phyloP scores from a whole-genome alignment of 129 eudicot species.

The Logfia minima region DNA sequence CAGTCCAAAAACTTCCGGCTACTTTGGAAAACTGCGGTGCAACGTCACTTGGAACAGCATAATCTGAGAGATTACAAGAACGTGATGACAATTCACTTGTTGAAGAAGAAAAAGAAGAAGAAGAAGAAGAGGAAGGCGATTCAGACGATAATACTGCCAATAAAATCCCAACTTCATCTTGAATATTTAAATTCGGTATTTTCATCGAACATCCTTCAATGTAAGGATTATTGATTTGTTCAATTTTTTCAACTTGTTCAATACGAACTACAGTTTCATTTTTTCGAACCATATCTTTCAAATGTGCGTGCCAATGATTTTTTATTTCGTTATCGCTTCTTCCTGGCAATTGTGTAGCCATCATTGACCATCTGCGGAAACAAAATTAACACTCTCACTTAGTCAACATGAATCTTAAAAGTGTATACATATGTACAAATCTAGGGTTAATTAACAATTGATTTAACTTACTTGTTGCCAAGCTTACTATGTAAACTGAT shows the following conservation, averaged over 20 bases:
- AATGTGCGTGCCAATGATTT: conserved; percentile 45
- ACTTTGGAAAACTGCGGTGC: neutral
- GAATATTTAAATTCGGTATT: neutral
- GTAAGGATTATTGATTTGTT: neutral
- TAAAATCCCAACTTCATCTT: conserved; percentile 21
- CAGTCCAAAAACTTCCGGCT: conserved; percentile 24
- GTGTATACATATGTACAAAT: neutral
- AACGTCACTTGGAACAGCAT: conserved; percentile 9
- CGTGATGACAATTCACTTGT: conserved; percentile 5
- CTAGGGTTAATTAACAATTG: neutral
- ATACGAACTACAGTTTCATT: neutral
- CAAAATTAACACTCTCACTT: neutral
- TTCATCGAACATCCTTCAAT: neutral
- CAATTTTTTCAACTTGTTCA: conserved; percentile 3
- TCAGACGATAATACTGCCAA: conserved; percentile 20
- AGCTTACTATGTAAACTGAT: conserved; percentile 24
- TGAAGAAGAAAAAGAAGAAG: neutral
- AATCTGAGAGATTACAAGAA: conserved; percentile 9
- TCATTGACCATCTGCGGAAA: conserved; percentile 44
- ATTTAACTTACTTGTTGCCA: conserved; percentile 36
- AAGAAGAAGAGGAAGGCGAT: neutral
- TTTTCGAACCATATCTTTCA: conserved; percentile 23
- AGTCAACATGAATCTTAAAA: neutral
- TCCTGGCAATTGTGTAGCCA: conserved; percentile 43
- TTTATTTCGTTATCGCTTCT: conserved; percentile 57